Evolutionary conservation across 257 asterid genomes (phyloP), one percentile per base, ranked within the genome.

Genomic region (Jasminum sambac): DNA sequence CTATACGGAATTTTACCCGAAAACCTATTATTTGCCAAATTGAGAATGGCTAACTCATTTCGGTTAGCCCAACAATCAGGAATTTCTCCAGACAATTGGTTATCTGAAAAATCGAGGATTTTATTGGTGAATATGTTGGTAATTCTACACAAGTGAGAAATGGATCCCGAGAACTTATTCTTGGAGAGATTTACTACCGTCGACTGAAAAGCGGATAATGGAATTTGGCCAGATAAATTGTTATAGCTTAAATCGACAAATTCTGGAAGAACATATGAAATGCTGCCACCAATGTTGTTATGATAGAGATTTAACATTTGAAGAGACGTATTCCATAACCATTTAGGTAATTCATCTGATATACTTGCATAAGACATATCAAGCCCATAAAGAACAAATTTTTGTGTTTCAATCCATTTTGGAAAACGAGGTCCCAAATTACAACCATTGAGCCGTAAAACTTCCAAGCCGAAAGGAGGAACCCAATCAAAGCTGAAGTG

Each of bases 391-490:
- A 75, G 25, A 24, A 21, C 21, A 1, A 1, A 30, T 30, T 17
- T 61, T 17, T 73, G 84, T 40, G 66, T 78, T 48, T 17, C 68
- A 26, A 80, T 37, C 87, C 85, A 80, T 24, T 55, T 14, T 0
- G 83, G 87, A 46, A 83, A 83, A 66, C 11, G 66, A 26, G 76
- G 72, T 5, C 86, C 84, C 41, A 76, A 5, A 11, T 64, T 57
- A 70, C 82, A 79, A 48, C 25, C 14, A 9, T 37, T 52, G 16
- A 82, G 67, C 0, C 0, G 2, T 55, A 82, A 11, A 9, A 0
- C 0, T 19, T 36, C 3, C 26, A 82, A 26, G 2, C 73, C 69
- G 26, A 79, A 79, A 70, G 76, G 74, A 57, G 84, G 84, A 44
- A 14, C 17, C 86, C 84, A 79, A 14, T 64, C 41, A 0, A 42